Evolutionary conservation across 1,284 basidiomycete species (phyloP), one percentile per base, ranked within the genome.

Genomic region (Tilletiaria anomala): DNA sequence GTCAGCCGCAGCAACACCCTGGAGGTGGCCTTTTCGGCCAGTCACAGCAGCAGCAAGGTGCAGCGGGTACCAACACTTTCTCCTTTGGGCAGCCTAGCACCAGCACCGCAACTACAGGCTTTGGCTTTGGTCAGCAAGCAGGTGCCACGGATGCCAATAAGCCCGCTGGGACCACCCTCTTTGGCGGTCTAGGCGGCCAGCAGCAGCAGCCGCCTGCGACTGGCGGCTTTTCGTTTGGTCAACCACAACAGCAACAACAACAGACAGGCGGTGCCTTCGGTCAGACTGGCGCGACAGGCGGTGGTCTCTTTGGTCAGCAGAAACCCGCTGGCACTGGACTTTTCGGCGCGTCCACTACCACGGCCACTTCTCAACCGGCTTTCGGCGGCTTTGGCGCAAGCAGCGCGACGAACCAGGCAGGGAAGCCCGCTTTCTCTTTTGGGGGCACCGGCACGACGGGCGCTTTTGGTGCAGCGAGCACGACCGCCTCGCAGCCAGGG

Each of bases 131-230:
- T 40, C 51, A 50, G 35, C 44, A 35, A 3, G 43, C 35, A 5
- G 41, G 38, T 38, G 43, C 50, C 40, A 32, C 31, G 17, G 41
- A 36, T 11, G 36, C 24, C 8, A 29, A 29, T 29, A 29, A 29
- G 26, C 26, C 26, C 26, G 26, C 26, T 29, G 26, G 26, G n/a
- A 29, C 26, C 10, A n/a, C 10, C 10, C 26, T 29, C 26, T 29
- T 29, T 29, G 26, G 26, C 26, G n/a, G 10, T 29, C n/a, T 16
- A 5, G 37, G 20, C 17, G n/a, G 3, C 3, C 39, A 51, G 15
- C 61, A 66, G 42, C 61, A 66, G 16, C 60, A 61, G 39, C 52
- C 58, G 43, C 63, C 61, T 32, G 42, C 50, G 3, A 44, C 38
- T 24, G 48, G 52, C 21, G 54, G 50, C 34, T 53, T 61, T 39